These are phyloP conservation scores for Imleria badia DNA, from an alignment of 768 basidiomycete species.

Conservation along the genomic window DNA sequence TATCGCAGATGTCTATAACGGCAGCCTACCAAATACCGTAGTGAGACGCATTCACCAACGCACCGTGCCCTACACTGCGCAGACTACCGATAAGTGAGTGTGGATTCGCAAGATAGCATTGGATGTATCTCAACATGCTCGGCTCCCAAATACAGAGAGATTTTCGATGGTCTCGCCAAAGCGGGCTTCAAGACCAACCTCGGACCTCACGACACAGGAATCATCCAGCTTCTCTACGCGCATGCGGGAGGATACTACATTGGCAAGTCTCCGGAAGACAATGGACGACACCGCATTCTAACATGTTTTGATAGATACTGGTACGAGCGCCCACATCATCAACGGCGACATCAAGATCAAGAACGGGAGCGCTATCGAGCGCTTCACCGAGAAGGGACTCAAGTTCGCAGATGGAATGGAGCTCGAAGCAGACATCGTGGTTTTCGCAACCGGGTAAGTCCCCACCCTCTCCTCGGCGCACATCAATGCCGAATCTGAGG, in stretches of 20 bases:
- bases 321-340: conserved; percentile 44
- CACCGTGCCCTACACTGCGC: conserved; percentile 9
- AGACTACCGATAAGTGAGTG: conserved; percentile 29
- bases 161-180: conserved; percentile 37
- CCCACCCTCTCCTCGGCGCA: not conserved
- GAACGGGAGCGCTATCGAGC: conserved; percentile 36
- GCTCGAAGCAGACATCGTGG: conserved; percentile 32
- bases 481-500: not conserved
- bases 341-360: conserved; percentile 53
- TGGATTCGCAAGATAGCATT: too few relatives aligned
- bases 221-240: conserved; percentile 26
- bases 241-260: conserved; percentile 43
- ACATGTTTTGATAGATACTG: conserved; percentile 27
- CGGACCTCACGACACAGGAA: conserved; percentile 35
- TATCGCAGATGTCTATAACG: conserved; percentile 17
- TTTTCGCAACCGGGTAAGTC: conserved; percentile 33
- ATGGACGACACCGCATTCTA: not conserved
- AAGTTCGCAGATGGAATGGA: conserved; percentile 30
- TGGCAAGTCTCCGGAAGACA: conserved; percentile 19
- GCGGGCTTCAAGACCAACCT: conserved; percentile 40
- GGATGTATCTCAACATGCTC: not conserved
- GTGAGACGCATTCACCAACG: conserved; percentile 23
- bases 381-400: conserved; percentile 34
- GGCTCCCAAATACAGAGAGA: conserved; percentile 23
- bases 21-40: conserved; percentile 17